Conservation (phyloP, 176 grass and related monocot genomes). For the Hsuehochloa calcarea region DNA sequence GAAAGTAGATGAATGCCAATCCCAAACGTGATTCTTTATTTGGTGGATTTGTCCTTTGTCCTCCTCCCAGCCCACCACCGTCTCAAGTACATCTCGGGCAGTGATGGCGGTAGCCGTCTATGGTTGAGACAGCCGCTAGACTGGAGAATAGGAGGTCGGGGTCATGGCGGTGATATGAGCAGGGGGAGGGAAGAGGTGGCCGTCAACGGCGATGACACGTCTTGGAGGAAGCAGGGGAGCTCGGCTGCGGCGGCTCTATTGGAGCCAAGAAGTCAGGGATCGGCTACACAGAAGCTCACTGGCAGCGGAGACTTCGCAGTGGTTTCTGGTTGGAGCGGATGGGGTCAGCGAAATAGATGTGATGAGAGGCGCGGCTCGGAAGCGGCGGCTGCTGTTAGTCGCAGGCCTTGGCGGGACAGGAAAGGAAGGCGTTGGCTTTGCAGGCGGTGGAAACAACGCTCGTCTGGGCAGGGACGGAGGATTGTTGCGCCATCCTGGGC, state of each 20-base stretch:
- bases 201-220: not conserved
- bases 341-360: not conserved
- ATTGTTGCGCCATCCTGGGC: too few relatives aligned
- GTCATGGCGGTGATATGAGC: not conserved
- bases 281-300: not conserved
- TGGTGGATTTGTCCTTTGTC: not conserved
- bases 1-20: not conserved
- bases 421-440: not conserved
- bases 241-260: not conserved
- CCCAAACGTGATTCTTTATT: not conserved
- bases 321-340: not conserved
- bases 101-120: not conserved
- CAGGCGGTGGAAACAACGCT: not conserved
- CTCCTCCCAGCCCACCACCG: not conserved
- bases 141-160: not conserved
- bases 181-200: not conserved
- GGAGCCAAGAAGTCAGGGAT: not conserved
- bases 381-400: not conserved
- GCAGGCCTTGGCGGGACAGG: not conserved
- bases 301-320: not conserved
- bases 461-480: not conserved
- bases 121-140: not conserved
- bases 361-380: not conserved
- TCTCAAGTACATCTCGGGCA: not conserved
- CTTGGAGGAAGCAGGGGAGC: not conserved